Evolutionary conservation across 176 grass and related monocot species (phyloP), one percentile per base, ranked within the genome.

Genomic region (Ensete glaucum): DNA sequence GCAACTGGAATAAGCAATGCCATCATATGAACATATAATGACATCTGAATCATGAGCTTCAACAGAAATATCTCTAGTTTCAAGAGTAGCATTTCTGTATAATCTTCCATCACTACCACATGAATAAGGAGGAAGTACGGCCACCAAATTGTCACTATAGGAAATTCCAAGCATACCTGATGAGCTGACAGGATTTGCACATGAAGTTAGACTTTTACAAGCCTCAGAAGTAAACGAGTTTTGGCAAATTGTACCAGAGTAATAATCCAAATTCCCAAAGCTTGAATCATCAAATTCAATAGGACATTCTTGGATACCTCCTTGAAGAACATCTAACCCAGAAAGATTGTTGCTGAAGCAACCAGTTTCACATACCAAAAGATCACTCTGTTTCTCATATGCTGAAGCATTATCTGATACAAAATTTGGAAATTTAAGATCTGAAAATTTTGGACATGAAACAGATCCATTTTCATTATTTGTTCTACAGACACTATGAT

Each of bases 211-310:
- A 76, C 76, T 43, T 43, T 49, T 82, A 57, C 70, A 82, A 16
- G 12, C 59, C 65, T 67, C 20, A 64, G 68, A 77, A 63, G 53
- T 73, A 81, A 74, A 79, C 27, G 58, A 15, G 64, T 74, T 17
- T 22, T 84, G 82, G 34, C 69, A 76, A 79, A 69, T 71, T 79
- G 54, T 21, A 83, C 80, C 43, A 51, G 74, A 85, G 63, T 77
- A 75, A 67, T 57, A 72, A 76, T 85, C 77, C 6, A 56, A 50
- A 69, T 82, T 75, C 54, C 63, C 3, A 34, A 43, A 16, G 79
- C 48, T 79, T 74, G 86, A 70, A 69, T 54, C 67, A 92, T 79
- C 77, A 87, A 85, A 76, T 60, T 80, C 64, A 66, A 77, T 24
- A 85, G 74, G 50, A 74, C 74, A 67, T 76, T 87, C 82, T 50